Base-by-base conservation (phyloP, 2,329 filamentous ascomycete species). In the Aspergillus sp. region DNA sequence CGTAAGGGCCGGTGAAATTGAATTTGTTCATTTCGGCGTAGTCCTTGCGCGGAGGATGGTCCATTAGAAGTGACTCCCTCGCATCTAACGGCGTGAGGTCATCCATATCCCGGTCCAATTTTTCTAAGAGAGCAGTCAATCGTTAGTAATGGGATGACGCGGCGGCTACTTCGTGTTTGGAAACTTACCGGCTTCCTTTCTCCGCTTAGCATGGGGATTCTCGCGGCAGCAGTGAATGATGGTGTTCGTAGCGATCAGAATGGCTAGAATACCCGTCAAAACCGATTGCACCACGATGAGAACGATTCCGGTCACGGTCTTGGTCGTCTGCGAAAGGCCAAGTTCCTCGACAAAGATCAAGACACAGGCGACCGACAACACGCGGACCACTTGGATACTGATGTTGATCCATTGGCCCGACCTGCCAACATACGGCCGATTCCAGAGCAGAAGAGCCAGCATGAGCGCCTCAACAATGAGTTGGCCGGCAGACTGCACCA, bases 331-430 rank as follows among this genome's bases (percentile, higher is more conserved):
- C 6, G 87, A 84, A 67, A 99, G 89, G 58, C 90, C 91, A 56
- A 99, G 87, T 78, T 98, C 89, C 73, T 98, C 90, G 29, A 98
- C 94, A 69, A 98, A 99, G 54, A 98, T 83, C 65, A 99, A 80
- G 67, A 98, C 91, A 78, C 93, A 96, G 56, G 86, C 84, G 6
- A 97, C 90, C 0, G 94, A 97, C 54, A 97, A 79, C 12, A 96
- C 90, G 49, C 95, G 90, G 18, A 97, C 92, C 42, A 90, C 83
- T 75, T 96, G 92, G 69, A 98, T 97, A 71, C 87, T 81, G 70
- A 96, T 93, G 79, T 97, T 97, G 83, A 99, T 92, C 77, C 95
- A 86, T 77, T 96, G 96, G 67, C 90, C 87, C 6, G 92, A 92
- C 73, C 89, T 91, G 70, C 91, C 88, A 74, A 92, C 90, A 73